Base-by-base conservation (phyloP, 1,139 yeast species). In the Kluyveromyces sp. region DNA sequence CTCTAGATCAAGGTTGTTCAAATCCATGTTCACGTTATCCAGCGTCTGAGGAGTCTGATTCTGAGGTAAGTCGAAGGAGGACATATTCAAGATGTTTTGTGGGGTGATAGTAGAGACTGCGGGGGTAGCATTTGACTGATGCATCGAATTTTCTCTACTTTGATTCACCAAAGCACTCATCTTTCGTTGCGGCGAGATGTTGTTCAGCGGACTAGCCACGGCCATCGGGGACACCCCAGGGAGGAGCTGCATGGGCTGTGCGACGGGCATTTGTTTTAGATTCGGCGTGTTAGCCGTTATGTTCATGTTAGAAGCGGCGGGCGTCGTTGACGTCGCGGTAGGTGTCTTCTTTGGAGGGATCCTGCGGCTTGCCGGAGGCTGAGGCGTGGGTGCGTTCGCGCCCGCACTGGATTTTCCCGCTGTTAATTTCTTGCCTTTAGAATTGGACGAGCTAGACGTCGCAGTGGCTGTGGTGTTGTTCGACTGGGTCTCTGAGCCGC, bases 21-120 rank as follows among this genome's bases (percentile, higher is more conserved):
- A 30, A 20, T 32, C 34, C 36, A 22, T 33, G 42, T 17, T 34
- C 41, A 17, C 36, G 33, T 37, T 46, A 38, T 26, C 33, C 19
- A 41, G 44, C n/a, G 43, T 49, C 28, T 36, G 40, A 13, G 39
- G 36, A 12, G 36, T 39, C 12, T 33, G 38, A 19, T 29, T 30
- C 26, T 39, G 46, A 18, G 38, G 45, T 33, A 48, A 48, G 4
- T 45, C 46, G 8, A 49, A 47, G 43, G 54, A 42, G 37, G 51
- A 55, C 63, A 58, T 60, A 45, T 46, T 59, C 28, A 60, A 41
- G 25, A 59, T 60, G 40, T 56, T 60, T 2, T 61, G 63, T 1
- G 64, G 63, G 3, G 63, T 60, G 7, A 58, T 52, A 26, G 50
- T 52, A 45, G 49, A 28, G 45, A 48, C 31, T 40, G 40, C 8